Evolutionary conservation across 1,139 yeast species (phyloP).

Genomic region (Chernovozyma sophiae-reginae): DNA sequence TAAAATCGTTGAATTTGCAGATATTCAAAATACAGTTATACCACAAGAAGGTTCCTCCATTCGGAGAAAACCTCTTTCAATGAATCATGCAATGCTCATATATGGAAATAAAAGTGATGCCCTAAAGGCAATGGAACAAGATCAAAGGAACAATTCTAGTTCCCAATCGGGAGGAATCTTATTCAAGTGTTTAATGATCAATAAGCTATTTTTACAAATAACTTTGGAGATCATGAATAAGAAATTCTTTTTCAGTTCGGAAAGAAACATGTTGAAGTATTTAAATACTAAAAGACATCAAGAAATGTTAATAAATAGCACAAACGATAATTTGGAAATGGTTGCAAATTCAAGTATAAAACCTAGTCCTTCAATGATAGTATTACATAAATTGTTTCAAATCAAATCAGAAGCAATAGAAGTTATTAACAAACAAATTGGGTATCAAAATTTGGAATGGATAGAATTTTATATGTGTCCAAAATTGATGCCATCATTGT

Average conservation of each 20-base stretch:
- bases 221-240: slow-evolving; percentile 53
- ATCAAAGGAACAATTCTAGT: slow-evolving; percentile 14
- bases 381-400: slow-evolving; percentile 34
- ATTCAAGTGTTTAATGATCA: slow-evolving; percentile 63
- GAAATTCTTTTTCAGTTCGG: slow-evolving; percentile 52
- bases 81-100: slow-evolving; percentile 47
- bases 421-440: slow-evolving; percentile 20
- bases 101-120: slow-evolving; percentile 54
- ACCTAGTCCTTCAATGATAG: slow-evolving; percentile 29
- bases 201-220: slow-evolving; percentile 58
- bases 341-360: neutral
- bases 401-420: slow-evolving; percentile 28
- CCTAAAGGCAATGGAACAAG: slow-evolving; percentile 41
- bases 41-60: slow-evolving; percentile 59
- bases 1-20: slow-evolving; percentile 58
- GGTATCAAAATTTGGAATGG: slow-evolving; percentile 52
- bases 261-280: slow-evolving; percentile 45
- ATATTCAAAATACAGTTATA: slow-evolving; percentile 39
- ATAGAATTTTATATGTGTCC: slow-evolving; percentile 87
- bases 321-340: neutral
- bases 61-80: slow-evolving; percentile 65
- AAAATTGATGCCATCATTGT: slow-evolving; percentile 49
- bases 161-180: slow-evolving; percentile 24
- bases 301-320: neutral
- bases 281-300: slow-evolving; percentile 11